Conservation (phyloP, 2,329 filamentous ascomycete genomes). For the Harringtonia aguacate region DNA sequence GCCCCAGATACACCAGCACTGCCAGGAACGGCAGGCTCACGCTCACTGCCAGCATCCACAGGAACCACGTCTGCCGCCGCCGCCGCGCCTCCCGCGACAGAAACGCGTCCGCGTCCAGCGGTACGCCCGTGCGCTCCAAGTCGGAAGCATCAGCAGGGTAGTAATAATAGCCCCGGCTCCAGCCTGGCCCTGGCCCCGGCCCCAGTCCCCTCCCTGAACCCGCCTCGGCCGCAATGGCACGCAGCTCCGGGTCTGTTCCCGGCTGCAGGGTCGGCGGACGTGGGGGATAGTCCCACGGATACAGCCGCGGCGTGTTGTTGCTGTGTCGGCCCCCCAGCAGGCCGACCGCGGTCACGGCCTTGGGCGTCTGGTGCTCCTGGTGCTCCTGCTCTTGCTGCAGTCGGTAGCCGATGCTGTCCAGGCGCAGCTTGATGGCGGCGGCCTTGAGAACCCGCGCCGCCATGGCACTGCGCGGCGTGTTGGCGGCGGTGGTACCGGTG, state of each 20-base stretch:
- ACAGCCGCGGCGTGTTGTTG: constrained; percentile 8
- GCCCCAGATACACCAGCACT: constrained; percentile 30
- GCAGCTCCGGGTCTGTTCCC: constrained; percentile 10
- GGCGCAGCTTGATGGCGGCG: constrained; percentile 5
- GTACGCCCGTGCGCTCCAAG: constrained; percentile 9
- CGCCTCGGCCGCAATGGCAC: constrained; percentile 8
- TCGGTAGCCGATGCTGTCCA: constrained; percentile 1
- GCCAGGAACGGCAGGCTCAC: constrained; percentile 35
- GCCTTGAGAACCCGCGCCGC: constrained; percentile 1
- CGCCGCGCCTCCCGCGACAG: constrained; percentile 17
- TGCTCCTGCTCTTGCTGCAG: neutral
- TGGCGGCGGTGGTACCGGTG: neutral
- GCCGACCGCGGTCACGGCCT: too few species aligned
- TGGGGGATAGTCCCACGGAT: constrained; percentile 15
- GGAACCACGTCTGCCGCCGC: constrained; percentile 26
- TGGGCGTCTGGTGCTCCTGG: neutral
- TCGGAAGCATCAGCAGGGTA: too few species aligned
- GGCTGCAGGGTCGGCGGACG: constrained; percentile 4
- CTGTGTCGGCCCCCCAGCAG: too few species aligned
- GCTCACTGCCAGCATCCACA: constrained; percentile 25
- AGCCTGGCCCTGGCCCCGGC: too few species aligned
- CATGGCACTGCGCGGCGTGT: neutral
- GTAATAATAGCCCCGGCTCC: too few species aligned
- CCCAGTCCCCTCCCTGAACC: too few species aligned
- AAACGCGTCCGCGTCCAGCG: constrained; percentile 14